Evolutionary conservation across 768 basidiomycete species (phyloP).

Genomic region (Amanita fuliginea): DNA sequence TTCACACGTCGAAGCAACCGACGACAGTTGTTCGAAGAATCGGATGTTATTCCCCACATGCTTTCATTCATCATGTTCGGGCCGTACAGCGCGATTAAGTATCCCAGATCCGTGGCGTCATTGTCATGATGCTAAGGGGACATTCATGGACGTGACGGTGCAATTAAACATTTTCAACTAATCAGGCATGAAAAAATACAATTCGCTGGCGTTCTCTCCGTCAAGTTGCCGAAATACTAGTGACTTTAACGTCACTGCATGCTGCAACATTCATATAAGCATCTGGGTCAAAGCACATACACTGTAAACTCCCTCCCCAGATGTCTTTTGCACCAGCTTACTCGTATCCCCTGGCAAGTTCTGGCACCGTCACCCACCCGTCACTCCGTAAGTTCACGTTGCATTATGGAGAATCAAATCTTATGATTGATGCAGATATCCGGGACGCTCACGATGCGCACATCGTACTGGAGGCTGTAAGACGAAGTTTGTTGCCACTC

Average conservation of each 20-base stretch:
- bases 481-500: slow-evolving; percentile 57
- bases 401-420: background rate
- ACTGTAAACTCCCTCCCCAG: slow-evolving; percentile 10
- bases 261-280: slow-evolving; percentile 17
- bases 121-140: slow-evolving; percentile 5
- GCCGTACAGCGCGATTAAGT: slow-evolving; percentile 1
- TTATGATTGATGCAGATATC: slow-evolving; percentile 36
- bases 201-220: slow-evolving; percentile 17
- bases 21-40: background rate
- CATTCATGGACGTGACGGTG: slow-evolving; percentile 10
- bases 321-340: slow-evolving; percentile 13
- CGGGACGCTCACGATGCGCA: slow-evolving; percentile 77
- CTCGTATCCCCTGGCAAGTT: slow-evolving; percentile 13
- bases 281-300: slow-evolving; percentile 8
- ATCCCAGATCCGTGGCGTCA: slow-evolving; percentile 5
- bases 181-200: slow-evolving; percentile 3
- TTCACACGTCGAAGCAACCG: slow-evolving; percentile 2
- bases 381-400: slow-evolving; percentile 28
- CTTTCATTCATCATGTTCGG: background rate
- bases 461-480: slow-evolving; percentile 65
- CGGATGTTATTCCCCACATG: slow-evolving; percentile 4
- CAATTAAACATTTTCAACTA: slow-evolving; percentile 9
- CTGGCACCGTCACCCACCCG: slow-evolving; percentile 33
- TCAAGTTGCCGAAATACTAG: slow-evolving; percentile 30
- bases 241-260: slow-evolving; percentile 16